These are phyloP conservation scores for Exophiala lecanii-corni DNA, from an alignment of 2,329 filamentous ascomycete species.

Conservation along the genomic window DNA sequence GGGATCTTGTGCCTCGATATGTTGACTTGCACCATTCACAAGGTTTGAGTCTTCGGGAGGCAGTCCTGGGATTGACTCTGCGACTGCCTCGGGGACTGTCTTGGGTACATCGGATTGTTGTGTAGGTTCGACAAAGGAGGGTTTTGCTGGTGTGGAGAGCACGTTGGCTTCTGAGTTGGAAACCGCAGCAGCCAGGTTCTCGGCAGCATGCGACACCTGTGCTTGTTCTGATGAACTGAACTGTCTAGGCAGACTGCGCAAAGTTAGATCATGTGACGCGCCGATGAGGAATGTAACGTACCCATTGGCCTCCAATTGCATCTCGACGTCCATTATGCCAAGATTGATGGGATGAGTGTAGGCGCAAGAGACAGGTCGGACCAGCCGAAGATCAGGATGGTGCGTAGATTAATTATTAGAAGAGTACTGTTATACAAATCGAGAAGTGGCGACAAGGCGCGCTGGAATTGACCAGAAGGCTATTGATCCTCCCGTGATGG, in stretches of 20 bases:
- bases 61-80: conserved; percentile 7
- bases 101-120: conserved; percentile 6
- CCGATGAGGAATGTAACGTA: conserved; percentile 12
- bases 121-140: conserved; percentile 4
- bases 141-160: conserved; percentile 9
- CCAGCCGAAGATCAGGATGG: conserved; percentile 18
- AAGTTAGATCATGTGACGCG: conserved; percentile 9
- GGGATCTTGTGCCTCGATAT: not conserved
- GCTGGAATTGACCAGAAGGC: conserved; percentile 8
- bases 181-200: conserved; percentile 24
- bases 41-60: conserved; percentile 4
- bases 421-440: conserved; percentile 16
- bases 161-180: conserved; percentile 23
- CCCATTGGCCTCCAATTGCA: conserved; percentile 26
- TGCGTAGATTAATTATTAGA: conserved; percentile 18
- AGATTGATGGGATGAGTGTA: conserved; percentile 7
- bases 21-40: conserved; percentile 13
- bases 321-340: conserved; percentile 26
- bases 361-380: conserved; percentile 20
- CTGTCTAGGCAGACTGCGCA: conserved; percentile 23
- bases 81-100: conserved; percentile 7
- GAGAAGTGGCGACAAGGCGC: conserved; percentile 10
- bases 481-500: conserved; percentile 5
- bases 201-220: conserved; percentile 18
- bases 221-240: conserved; percentile 24